These are phyloP conservation scores for Clathrus columnatus DNA, from an alignment of 768 basidiomycete species.

Conservation along the genomic window DNA sequence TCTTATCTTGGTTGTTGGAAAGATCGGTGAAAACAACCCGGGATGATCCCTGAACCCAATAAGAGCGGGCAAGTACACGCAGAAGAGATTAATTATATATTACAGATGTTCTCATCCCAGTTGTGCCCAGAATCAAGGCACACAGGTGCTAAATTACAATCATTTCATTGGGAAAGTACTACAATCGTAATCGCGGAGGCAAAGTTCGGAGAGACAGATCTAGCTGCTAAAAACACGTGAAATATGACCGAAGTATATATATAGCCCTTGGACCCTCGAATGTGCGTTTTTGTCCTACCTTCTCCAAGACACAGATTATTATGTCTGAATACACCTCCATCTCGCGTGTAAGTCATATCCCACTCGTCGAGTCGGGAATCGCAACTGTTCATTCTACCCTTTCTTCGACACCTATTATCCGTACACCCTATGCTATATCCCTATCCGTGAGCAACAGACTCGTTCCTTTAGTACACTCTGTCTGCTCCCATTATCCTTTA, in stretches of 20 bases:
- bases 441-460: neutral
- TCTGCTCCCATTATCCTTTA: constrained; percentile 3
- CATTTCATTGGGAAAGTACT: no score
- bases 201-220: neutral
- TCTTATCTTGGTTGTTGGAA: no score
- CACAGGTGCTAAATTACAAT: no score
- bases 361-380: constrained; percentile 6
- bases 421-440: constrained; percentile 6
- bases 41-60: no score
- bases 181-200: neutral
- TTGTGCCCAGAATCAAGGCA: no score
- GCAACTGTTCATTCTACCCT: constrained; percentile 6
- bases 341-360: constrained; percentile 6
- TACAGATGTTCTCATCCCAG: no score
- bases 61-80: no score
- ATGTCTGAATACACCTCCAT: constrained; percentile 4
- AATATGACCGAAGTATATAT: neutral
- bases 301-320: neutral
- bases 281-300: neutral
- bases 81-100: no score
- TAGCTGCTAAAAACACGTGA: neutral
- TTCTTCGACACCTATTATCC: constrained; percentile 4
- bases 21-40: no score
- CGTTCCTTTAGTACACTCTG: constrained; percentile 3
- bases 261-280: neutral